Conservation (phyloP, 352 stramenopile species). For the Globisporangium barbulae region DNA sequence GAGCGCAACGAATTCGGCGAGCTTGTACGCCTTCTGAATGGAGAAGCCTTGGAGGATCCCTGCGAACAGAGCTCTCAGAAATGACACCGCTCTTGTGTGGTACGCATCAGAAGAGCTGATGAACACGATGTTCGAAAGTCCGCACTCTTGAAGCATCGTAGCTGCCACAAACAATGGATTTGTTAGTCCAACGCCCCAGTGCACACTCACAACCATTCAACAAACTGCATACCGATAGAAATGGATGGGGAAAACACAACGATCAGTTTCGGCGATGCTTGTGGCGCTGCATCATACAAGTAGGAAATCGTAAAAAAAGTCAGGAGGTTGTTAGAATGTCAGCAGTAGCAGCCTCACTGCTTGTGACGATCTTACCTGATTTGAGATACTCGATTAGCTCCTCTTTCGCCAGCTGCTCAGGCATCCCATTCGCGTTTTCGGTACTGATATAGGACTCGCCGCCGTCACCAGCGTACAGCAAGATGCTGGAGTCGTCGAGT, state of each 20-base stretch:
- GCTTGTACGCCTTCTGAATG: constrained; percentile 32
- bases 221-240: constrained; percentile 25
- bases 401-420: constrained; percentile 23
- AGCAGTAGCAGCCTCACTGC: not conserved
- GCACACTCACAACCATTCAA: not conserved
- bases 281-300: constrained; percentile 6
- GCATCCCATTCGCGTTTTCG: constrained; percentile 34
- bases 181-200: not conserved
- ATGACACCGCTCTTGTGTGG: constrained; percentile 34
- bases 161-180: constrained; percentile 21
- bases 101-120: constrained; percentile 42
- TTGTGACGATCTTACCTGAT: constrained; percentile 18
- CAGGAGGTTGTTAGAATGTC: not conserved
- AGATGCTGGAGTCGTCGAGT: constrained; percentile 26
- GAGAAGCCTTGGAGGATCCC: constrained; percentile 39
- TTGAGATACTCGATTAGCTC: constrained; percentile 29
- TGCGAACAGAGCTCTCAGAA: constrained; percentile 53
- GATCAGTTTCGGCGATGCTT: constrained; percentile 25
- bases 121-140: constrained; percentile 50
- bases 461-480: constrained; percentile 42
- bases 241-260: constrained; percentile 30
- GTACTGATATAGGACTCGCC: constrained; percentile 30
- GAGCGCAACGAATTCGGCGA: constrained; percentile 40
- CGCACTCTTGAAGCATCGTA: constrained; percentile 45
- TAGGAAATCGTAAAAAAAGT: not conserved